phyloP scores from a whole-genome alignment of 2,329 filamentous ascomycete species.

The Calonectria naviculata region DNA sequence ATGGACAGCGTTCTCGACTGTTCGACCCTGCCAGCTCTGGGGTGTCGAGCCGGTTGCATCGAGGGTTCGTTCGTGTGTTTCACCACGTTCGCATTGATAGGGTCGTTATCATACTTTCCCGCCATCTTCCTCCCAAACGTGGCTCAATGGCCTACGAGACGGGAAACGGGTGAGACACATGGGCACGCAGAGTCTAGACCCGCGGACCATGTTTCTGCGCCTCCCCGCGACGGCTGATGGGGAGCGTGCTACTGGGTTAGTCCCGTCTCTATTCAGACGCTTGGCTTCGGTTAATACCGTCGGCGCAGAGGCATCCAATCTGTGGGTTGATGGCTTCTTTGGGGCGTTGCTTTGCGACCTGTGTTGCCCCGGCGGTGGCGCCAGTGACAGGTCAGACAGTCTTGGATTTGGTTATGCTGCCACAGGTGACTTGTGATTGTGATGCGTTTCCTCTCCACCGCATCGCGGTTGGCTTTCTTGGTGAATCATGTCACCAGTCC shows the following conservation, averaged over 20 bases:
- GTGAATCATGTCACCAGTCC: neutral
- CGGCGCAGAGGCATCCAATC: neutral
- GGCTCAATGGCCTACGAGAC: neutral
- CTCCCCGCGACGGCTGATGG: neutral
- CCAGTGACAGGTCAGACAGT: neutral
- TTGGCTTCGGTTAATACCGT: neutral
- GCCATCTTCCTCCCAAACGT: neutral
- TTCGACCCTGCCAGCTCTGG: neutral
- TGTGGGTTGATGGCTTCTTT: neutral
- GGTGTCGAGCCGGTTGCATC: neutral
- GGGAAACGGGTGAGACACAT: neutral
- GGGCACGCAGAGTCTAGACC: neutral
- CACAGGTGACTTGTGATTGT: neutral
- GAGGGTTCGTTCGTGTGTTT: neutral
- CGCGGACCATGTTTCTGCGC: neutral
- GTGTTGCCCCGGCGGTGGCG: neutral
- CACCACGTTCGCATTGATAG: neutral
- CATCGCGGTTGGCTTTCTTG: neutral
- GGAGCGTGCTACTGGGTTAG: neutral
- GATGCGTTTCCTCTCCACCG: neutral
- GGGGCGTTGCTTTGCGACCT: neutral
- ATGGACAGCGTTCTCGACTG: conserved; percentile 20
- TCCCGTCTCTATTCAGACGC: neutral
- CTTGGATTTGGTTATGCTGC: neutral
- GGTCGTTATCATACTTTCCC: neutral